Evolutionary conservation across 2,329 filamentous ascomycete genomes (phyloP).

Genomic region (Pseudomassariella vexata): DNA sequence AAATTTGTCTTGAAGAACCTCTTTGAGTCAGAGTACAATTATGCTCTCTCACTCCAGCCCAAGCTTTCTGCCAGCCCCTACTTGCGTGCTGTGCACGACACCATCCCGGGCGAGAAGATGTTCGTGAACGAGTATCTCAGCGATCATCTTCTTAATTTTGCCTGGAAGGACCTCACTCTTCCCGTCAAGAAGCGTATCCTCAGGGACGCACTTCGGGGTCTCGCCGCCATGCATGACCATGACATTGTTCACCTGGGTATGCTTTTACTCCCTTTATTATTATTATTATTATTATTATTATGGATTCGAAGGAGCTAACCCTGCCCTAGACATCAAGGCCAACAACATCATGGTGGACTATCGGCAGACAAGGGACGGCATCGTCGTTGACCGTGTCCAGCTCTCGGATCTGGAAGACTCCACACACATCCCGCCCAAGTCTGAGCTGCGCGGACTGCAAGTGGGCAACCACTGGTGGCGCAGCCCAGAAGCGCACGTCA

Average conservation of each 20-base stretch:
- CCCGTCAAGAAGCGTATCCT: constrained; percentile 33
- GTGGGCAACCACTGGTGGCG: constrained; percentile 38
- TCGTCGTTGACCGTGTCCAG: constrained; percentile 29
- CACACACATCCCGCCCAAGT: constrained; percentile 28
- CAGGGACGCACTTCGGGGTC: constrained; percentile 32
- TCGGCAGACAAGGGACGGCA: constrained; percentile 21
- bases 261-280: no score
- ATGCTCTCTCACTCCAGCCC: constrained; percentile 24
- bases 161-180: constrained; percentile 31
- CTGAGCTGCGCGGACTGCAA: constrained; percentile 27
- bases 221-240: constrained; percentile 29
- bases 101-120: constrained; percentile 35
- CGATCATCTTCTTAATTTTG: constrained; percentile 35
- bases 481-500: constrained; percentile 37
- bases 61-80: constrained; percentile 26
- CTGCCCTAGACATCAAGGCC: constrained; percentile 32
- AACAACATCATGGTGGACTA: constrained; percentile 38
- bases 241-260: constrained; percentile 30
- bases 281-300: no score
- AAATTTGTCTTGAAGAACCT: constrained; percentile 28
- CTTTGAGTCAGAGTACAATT: constrained; percentile 26
- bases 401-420: constrained; percentile 35
- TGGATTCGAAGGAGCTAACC: constrained; percentile 7
- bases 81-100: constrained; percentile 32
- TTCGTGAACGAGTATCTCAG: constrained; percentile 39